phyloP scores from a whole-genome alignment of 495 filamentous ascomycete species.

The Annulohypoxylon maeteangense region DNA sequence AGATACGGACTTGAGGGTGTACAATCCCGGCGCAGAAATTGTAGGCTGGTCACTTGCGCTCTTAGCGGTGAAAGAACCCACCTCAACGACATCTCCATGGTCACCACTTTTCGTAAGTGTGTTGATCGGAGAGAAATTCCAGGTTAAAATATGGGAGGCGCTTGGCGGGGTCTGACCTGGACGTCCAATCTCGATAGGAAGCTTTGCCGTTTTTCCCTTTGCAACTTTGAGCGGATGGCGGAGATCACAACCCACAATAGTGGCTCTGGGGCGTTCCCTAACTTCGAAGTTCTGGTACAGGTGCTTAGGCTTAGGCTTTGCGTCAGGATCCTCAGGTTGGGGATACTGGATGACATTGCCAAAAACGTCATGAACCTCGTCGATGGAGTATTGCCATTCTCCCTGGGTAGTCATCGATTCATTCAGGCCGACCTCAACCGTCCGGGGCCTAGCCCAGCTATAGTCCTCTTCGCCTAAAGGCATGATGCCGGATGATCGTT shows the following conservation, averaged over 20 bases:
- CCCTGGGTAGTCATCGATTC: constrained; percentile 83
- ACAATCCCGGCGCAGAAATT: constrained; percentile 84
- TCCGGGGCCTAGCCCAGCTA: constrained; percentile 82
- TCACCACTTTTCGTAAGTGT: constrained; percentile 71
- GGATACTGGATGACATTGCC: constrained; percentile 89
- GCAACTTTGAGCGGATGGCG: constrained; percentile 83
- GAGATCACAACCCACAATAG: constrained; percentile 77
- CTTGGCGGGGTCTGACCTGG: constrained; percentile 65
- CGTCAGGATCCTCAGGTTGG: constrained; percentile 70
- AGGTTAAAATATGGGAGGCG: constrained; percentile 68
- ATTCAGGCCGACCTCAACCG: constrained; percentile 81
- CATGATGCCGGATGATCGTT: constrained; percentile 64
- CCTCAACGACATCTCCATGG: constrained; percentile 64
- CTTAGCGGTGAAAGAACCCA: constrained; percentile 64
- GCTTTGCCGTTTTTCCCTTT: constrained; percentile 70
- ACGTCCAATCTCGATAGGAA: constrained; percentile 78
- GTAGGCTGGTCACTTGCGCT: constrained; percentile 58
- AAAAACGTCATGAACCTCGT: constrained; percentile 88
- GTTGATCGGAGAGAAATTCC: constrained; percentile 75
- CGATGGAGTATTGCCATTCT: constrained; percentile 87
- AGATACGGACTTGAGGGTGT: constrained; percentile 79
- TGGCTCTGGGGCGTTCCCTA: constrained; percentile 81
- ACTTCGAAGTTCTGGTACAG: constrained; percentile 83
- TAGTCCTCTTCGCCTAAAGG: constrained; percentile 69
- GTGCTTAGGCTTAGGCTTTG: constrained; percentile 65